A percentile compares a stretch with the other conserved stretches of the same genome.
Conservation (phyloP, 495 filamentous ascomycete genomes). For the Penicillium turbatum region DNA sequence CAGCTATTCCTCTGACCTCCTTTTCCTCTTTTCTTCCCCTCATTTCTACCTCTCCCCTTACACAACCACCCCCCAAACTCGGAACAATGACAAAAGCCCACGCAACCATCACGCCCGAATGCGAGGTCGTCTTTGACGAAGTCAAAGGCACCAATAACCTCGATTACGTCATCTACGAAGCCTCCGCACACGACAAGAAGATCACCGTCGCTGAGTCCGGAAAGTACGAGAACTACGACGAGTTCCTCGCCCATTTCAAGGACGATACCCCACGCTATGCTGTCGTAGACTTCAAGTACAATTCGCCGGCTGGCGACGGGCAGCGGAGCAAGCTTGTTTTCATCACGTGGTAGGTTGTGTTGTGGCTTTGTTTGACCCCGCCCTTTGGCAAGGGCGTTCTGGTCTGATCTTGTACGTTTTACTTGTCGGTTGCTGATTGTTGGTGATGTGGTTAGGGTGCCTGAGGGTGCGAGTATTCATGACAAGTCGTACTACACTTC, state of each 20-base stretch:
- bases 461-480: slow-evolving; percentile 17
- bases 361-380: neutral
- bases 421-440: neutral
- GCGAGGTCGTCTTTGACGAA: slow-evolving; percentile 17
- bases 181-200: slow-evolving; percentile 23
- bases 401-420: neutral
- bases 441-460: slow-evolving; percentile 14
- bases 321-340: slow-evolving; percentile 20
- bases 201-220: slow-evolving; percentile 20
- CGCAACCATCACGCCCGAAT: slow-evolving; percentile 22
- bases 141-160: slow-evolving; percentile 21
- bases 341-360: slow-evolving; percentile 21
- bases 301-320: slow-evolving; percentile 13
- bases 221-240: slow-evolving; percentile 16
- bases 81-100: slow-evolving; percentile 19
- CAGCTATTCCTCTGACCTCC: too few species aligned
- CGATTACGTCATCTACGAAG: slow-evolving; percentile 19
- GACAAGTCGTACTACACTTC: slow-evolving; percentile 20
- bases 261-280: slow-evolving; percentile 17
- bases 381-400: neutral
- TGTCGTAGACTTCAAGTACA: slow-evolving; percentile 18
- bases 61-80: neutral
- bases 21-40: neutral
- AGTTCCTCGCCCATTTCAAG: slow-evolving; percentile 17
- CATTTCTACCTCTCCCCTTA: too few species aligned